Percentiles rank a stretch among this genome's conserved stretches.
Evolutionary conservation across 108 stramenopile genomes (phyloP).

Genomic region (Discostella pseudostelligera): DNA sequence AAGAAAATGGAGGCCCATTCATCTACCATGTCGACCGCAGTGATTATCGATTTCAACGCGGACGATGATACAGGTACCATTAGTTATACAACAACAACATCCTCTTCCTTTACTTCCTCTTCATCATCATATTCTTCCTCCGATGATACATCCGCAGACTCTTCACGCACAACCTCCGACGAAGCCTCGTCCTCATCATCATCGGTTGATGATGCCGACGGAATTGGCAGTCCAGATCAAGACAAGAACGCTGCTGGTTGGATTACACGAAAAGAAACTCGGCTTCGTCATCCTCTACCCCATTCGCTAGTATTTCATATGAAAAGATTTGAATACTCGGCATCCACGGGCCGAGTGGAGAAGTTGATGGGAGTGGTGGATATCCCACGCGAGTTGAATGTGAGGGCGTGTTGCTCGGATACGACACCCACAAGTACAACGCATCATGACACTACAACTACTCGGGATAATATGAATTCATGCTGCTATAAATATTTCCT

Average conservation of each 20-base stretch:
- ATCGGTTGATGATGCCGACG: background rate
- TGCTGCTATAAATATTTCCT: slow-evolving; percentile 24
- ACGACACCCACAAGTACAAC: background rate
- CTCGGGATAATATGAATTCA: background rate
- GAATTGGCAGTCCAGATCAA: background rate
- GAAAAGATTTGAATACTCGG: slow-evolving; percentile 39
- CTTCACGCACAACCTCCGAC: background rate
- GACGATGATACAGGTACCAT: no score
- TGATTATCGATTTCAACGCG: no score
- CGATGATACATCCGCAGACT: slow-evolving; percentile 16
- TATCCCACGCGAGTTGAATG: slow-evolving; percentile 28
- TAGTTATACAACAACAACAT: no score
- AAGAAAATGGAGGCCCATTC: no score
- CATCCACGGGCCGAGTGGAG: slow-evolving; percentile 22
- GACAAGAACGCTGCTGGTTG: slow-evolving; percentile 16
- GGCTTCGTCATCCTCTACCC: slow-evolving; percentile 38
- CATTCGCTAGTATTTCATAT: slow-evolving; percentile 37
- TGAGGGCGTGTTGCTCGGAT: slow-evolving; percentile 27
- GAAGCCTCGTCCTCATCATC: background rate
- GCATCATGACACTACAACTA: background rate
- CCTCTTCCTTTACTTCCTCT: slow-evolving; percentile 6
- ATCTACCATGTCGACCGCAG: no score
- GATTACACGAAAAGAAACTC: slow-evolving; percentile 47
- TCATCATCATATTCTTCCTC: slow-evolving; percentile 14
- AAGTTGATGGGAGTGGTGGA: slow-evolving; percentile 17